phyloP scores from a whole-genome alignment of 441 rosid species.

The Corymbia citriodora region DNA sequence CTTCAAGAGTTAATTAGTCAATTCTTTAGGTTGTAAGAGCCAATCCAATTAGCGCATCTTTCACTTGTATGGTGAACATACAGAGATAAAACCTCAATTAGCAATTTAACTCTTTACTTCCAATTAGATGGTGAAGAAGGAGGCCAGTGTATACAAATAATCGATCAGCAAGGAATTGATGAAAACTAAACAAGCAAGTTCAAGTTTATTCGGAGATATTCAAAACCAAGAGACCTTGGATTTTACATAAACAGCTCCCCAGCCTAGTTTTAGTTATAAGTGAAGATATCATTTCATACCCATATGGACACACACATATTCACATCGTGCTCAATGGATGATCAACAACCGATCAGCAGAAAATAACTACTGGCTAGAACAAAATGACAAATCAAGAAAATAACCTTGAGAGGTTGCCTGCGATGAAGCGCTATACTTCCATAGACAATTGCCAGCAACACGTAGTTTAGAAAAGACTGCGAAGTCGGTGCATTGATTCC shows the following conservation, averaged over 20 bases:
- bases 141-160: not conserved
- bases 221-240: not conserved
- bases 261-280: not conserved
- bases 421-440: constrained; percentile 60
- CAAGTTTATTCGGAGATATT: not conserved
- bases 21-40: not conserved
- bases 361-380: not conserved
- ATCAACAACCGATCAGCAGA: not conserved
- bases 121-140: not conserved
- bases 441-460: constrained; percentile 59
- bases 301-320: not conserved
- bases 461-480: constrained; percentile 67
- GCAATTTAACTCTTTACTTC: not conserved
- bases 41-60: not conserved
- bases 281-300: not conserved
- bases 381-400: constrained; percentile 1
- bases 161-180: not conserved
- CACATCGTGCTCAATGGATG: not conserved
- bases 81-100: not conserved
- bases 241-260: not conserved
- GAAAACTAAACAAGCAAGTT: not conserved
- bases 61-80: not conserved
- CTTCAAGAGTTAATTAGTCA: not conserved
- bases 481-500: constrained; percentile 85
- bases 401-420: constrained; percentile 55